Conservation (phyloP, 2,329 filamentous ascomycete genomes). For the Emergomyces africanus region DNA sequence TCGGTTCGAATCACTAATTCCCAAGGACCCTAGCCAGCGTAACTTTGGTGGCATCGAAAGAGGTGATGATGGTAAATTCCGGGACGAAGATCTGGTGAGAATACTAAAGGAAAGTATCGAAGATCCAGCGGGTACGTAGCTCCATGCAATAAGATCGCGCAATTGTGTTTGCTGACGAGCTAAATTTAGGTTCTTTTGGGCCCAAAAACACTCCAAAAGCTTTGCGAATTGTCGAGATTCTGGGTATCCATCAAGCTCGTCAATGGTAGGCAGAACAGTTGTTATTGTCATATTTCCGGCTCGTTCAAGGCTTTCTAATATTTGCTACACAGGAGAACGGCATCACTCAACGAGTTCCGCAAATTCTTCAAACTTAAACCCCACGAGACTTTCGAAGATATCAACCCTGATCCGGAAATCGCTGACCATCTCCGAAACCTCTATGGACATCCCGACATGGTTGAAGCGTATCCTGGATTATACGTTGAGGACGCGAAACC, state of each 20-base stretch:
- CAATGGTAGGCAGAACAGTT: constrained; percentile 40
- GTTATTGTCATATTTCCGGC: neutral
- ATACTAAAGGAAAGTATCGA: constrained; percentile 52
- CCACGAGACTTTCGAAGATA: constrained; percentile 45
- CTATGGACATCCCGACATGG: constrained; percentile 51
- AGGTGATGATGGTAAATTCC: constrained; percentile 47
- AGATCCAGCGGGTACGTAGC: constrained; percentile 43
- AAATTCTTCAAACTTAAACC: constrained; percentile 47
- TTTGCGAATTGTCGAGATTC: constrained; percentile 61
- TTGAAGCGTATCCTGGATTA: constrained; percentile 57
- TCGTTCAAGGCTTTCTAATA: neutral
- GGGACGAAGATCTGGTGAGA: constrained; percentile 55
- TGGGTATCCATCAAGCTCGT: constrained; percentile 64
- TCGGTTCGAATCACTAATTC: constrained; percentile 43
- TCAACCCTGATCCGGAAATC: constrained; percentile 45
- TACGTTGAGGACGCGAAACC: constrained; percentile 33
- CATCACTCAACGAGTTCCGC: constrained; percentile 42
- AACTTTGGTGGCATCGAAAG: constrained; percentile 49
- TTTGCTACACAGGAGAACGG: constrained; percentile 13
- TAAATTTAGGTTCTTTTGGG: constrained; percentile 45
- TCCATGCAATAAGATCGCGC: neutral
- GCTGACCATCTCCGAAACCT: constrained; percentile 42
- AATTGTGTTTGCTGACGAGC: neutral
- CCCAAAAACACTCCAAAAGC: constrained; percentile 57
- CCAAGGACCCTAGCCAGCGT: constrained; percentile 48